A percentile compares a stretch with the other conserved stretches of the same genome.
These are phyloP conservation scores for Corinectria fuckeliana DNA, from an alignment of 2,329 filamentous ascomycete species.

Conservation along the genomic window DNA sequence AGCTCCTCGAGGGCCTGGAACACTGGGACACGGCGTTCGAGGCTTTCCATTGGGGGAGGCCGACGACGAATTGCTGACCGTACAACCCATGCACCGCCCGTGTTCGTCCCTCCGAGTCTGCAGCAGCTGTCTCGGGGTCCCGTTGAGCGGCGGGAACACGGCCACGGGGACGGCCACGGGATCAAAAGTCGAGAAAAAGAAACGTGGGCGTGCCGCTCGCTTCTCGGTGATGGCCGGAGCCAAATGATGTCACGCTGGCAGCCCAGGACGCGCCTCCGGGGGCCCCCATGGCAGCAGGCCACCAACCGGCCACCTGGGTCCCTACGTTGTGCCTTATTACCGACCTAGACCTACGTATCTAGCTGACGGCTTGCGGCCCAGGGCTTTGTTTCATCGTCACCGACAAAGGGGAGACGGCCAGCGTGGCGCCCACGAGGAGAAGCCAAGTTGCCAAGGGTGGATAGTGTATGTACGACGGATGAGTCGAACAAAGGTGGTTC, in stretches of 20 bases:
- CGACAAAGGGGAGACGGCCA: slow-evolving; percentile 9
- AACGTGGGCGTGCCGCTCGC: background rate
- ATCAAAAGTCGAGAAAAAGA: slow-evolving; percentile 12
- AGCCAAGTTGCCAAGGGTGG: slow-evolving; percentile 8
- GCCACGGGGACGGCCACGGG: slow-evolving; percentile 18
- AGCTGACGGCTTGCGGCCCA: background rate
- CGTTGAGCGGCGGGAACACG: background rate
- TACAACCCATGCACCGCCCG: background rate
- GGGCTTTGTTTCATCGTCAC: slow-evolving; percentile 18
- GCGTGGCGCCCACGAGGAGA: slow-evolving; percentile 14
- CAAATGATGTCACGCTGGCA: slow-evolving; percentile 19
- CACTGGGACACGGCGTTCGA: background rate
- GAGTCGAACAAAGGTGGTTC: slow-evolving; percentile 6
- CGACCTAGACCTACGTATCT: background rate
- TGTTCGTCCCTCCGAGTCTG: background rate
- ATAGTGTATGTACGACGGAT: background rate
- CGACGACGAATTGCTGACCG: background rate
- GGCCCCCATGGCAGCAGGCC: slow-evolving; percentile 9
- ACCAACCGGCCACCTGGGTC: slow-evolving; percentile 6
- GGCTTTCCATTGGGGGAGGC: background rate
- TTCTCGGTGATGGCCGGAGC: slow-evolving; percentile 17
- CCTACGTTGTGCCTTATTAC: slow-evolving; percentile 4
- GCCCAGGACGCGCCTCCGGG: too few species aligned
- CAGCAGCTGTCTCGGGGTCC: slow-evolving; percentile 9
- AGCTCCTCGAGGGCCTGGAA: background rate